These are phyloP conservation scores for Ustilago shanxiensis DNA, from an alignment of 1,284 basidiomycete genomes.

Conservation along the genomic window DNA sequence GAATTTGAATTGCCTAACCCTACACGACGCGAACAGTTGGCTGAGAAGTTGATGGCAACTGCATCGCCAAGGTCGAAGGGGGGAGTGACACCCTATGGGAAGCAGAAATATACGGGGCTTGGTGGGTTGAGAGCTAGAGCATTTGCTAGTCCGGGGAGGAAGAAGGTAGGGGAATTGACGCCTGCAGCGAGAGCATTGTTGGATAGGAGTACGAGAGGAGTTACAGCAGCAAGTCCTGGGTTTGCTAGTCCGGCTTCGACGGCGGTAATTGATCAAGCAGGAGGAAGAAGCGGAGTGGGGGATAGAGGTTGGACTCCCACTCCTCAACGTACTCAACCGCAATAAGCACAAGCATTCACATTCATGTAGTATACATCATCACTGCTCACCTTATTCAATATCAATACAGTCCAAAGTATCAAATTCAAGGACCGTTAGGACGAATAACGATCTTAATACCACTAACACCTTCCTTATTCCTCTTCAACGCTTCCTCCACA, in stretches of 20 bases:
- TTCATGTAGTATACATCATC: not conserved
- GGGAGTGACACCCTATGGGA: conserved; percentile 28
- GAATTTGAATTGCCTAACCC: conserved; percentile 24
- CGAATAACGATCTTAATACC: conserved; percentile 56
- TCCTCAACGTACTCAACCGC: conserved; percentile 12
- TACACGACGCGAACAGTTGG: conserved; percentile 23
- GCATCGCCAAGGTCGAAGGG: conserved; percentile 2
- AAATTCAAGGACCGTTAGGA: conserved; percentile 34
- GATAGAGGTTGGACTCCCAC: conserved; percentile 40
- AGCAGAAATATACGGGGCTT: conserved; percentile 31
- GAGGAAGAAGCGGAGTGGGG: not conserved
- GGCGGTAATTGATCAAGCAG: not conserved
- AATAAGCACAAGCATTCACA: too few species aligned
- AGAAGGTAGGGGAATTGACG: conserved; percentile 13
- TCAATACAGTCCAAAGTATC: not conserved
- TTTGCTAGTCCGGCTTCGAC: not conserved
- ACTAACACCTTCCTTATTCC: conserved; percentile 52
- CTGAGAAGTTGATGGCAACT: conserved; percentile 14
- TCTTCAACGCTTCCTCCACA: conserved; percentile 49
- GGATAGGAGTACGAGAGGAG: conserved; percentile 23
- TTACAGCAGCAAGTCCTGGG: not conserved
- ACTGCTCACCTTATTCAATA: not conserved
- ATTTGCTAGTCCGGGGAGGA: conserved; percentile 18
- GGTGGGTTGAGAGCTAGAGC: not conserved
- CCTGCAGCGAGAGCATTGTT: conserved; percentile 43